Evolutionary conservation across 441 rosid genomes (phyloP).

Genomic region (Lagerstroemia fauriei): DNA sequence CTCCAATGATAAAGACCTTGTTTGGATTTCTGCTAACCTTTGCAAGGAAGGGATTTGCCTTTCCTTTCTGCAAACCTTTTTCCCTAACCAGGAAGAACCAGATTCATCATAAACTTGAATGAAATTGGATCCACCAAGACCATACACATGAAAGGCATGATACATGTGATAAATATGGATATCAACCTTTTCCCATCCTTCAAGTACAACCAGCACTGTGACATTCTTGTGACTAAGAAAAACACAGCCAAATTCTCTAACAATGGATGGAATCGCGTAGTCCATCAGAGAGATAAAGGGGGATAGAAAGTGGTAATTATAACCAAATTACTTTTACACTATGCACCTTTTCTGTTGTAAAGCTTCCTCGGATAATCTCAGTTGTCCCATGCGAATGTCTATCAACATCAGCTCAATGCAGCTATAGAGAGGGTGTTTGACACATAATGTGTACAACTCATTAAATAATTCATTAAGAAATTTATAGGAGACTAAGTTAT

Average conservation of each 20-base stretch:
- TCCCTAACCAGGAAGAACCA: slow-evolving; percentile 67
- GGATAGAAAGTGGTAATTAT: background rate
- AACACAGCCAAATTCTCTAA: slow-evolving; percentile 79
- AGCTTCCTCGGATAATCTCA: slow-evolving; percentile 87
- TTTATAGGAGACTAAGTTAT: background rate
- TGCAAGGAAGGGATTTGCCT: slow-evolving; percentile 72
- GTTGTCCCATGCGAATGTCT: slow-evolving; percentile 97
- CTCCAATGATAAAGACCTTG: slow-evolving; percentile 82
- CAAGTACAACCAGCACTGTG: slow-evolving; percentile 58
- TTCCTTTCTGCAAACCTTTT: slow-evolving; percentile 79
- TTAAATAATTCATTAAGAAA: background rate
- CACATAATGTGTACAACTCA: background rate
- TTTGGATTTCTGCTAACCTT: slow-evolving; percentile 81
- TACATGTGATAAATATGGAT: background rate
- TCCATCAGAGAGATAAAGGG: slow-evolving; percentile 37
- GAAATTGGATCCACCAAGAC: background rate
- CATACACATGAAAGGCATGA: background rate
- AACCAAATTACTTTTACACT: slow-evolving; percentile 9
- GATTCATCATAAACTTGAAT: slow-evolving; percentile 16
- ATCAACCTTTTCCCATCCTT: slow-evolving; percentile 89
- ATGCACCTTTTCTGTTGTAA: slow-evolving; percentile 85
- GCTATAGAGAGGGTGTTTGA: slow-evolving; percentile 46
- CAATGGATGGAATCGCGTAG: slow-evolving; percentile 63
- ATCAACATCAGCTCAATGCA: slow-evolving; percentile 81
- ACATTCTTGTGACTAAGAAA: slow-evolving; percentile 74